A percentile compares a stretch with the other conserved stretches of the same genome.
phyloP scores from a whole-genome alignment of 2,329 filamentous ascomycete species.

The Trichoderma polysporum region DNA sequence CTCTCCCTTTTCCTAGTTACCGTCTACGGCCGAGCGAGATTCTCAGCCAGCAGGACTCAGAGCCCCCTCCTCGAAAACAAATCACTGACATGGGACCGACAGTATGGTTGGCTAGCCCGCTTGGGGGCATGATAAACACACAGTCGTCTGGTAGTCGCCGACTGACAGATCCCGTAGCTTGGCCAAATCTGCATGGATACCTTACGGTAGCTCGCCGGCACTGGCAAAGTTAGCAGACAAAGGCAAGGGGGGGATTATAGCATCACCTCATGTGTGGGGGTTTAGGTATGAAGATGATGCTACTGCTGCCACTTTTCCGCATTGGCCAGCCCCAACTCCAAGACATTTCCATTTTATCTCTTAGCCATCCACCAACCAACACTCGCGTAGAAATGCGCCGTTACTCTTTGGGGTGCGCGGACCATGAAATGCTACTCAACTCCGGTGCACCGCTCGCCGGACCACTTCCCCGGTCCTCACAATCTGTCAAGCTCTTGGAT shows the following conservation, averaged over 20 bases:
- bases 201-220: constrained; percentile 20
- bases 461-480: constrained; percentile 25
- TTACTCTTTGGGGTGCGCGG: constrained; percentile 1
- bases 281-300: constrained; percentile 16
- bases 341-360: constrained; percentile 6
- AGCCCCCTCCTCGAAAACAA: background rate
- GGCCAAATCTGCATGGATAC: constrained; percentile 21
- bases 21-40: constrained; percentile 11
- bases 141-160: too few species aligned
- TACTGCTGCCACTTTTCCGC: background rate
- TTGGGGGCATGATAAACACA: constrained; percentile 9
- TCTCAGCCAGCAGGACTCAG: constrained; percentile 18
- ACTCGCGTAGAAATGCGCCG: background rate
- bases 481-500: constrained; percentile 22
- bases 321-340: constrained; percentile 4
- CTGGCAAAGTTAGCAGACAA: constrained; percentile 14
- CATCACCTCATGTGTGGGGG: constrained; percentile 16
- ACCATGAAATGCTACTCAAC: constrained; percentile 8
- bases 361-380: constrained; percentile 10
- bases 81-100: constrained; percentile 15
- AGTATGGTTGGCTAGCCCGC: constrained; percentile 15
- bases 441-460: constrained; percentile 18
- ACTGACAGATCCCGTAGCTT: constrained; percentile 20
- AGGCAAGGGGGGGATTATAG: constrained; percentile 10
- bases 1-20: constrained; percentile 6